phyloP scores from a whole-genome alignment of 2,329 filamentous ascomycete species.

The Laburnicola sp. region DNA sequence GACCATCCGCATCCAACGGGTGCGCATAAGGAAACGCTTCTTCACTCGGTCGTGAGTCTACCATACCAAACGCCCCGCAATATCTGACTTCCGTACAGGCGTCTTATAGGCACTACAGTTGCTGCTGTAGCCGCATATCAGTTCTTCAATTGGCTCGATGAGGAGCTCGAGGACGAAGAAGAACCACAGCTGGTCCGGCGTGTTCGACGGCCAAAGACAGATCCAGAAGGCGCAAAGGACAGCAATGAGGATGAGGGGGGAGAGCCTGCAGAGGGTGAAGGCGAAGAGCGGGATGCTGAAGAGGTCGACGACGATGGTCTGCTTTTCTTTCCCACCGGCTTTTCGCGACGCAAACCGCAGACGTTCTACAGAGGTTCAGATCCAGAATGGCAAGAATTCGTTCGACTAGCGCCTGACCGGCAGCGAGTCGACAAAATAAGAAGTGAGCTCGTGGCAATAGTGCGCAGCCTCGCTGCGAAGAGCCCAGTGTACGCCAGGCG shows the following conservation, averaged over 20 bases:
- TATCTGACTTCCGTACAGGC: conserved; percentile 19
- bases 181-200: conserved; percentile 12
- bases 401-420: conserved; percentile 50
- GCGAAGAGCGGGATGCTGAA: conserved; percentile 37
- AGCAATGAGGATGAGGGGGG: conserved; percentile 27
- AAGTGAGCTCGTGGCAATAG: conserved; percentile 43
- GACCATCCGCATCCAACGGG: conserved; percentile 41
- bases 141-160: conserved; percentile 26
- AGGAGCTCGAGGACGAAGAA: conserved; percentile 29
- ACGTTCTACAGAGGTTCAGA: conserved; percentile 56
- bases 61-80: conserved; percentile 9
- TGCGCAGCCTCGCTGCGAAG: conserved; percentile 36
- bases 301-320: conserved; percentile 37
- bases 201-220: conserved; percentile 8
- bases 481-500: conserved; percentile 34
- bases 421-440: conserved; percentile 46
- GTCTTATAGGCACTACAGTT: conserved; percentile 28
- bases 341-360: conserved; percentile 46
- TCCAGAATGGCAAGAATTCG: conserved; percentile 58
- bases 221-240: background rate
- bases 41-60: conserved; percentile 40
- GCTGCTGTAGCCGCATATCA: conserved; percentile 24
- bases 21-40: conserved; percentile 46
- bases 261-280: conserved; percentile 34
- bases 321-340: conserved; percentile 55